phyloP scores from a whole-genome alignment of 176 grass and related monocot genomes.

The Musa acuminata region DNA sequence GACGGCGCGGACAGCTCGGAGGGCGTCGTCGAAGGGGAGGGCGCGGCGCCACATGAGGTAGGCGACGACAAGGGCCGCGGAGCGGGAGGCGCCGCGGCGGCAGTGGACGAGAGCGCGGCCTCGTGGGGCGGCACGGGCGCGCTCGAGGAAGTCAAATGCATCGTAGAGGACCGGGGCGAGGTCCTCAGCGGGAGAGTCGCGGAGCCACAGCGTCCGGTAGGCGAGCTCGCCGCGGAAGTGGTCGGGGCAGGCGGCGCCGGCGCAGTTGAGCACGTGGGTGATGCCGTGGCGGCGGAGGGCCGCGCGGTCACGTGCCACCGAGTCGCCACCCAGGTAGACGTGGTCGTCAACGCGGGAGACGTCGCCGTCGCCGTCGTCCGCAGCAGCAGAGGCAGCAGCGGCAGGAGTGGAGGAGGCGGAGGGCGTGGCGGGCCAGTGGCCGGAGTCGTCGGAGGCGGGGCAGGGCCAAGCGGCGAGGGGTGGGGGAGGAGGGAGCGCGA shows the following conservation, averaged over 20 bases:
- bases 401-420: background rate
- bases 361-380: slow-evolving; percentile 11
- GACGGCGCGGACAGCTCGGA: slow-evolving; percentile 27
- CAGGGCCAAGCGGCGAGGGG: slow-evolving; percentile 29
- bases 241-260: slow-evolving; percentile 31
- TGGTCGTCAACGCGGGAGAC: slow-evolving; percentile 35
- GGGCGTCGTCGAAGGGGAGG: slow-evolving; percentile 32
- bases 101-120: slow-evolving; percentile 46
- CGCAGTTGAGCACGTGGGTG: slow-evolving; percentile 52
- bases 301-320: slow-evolving; percentile 33
- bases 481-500: slow-evolving; percentile 26
- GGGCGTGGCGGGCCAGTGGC: slow-evolving; percentile 1
- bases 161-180: slow-evolving; percentile 40
- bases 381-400: background rate
- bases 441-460: slow-evolving; percentile 33
- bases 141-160: slow-evolving; percentile 45
- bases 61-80: slow-evolving; percentile 34
- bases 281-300: slow-evolving; percentile 37
- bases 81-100: slow-evolving; percentile 34
- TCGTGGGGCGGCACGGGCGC: slow-evolving; percentile 17
- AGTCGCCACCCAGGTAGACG: slow-evolving; percentile 42
- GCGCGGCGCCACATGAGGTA: slow-evolving; percentile 52
- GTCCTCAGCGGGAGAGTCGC: slow-evolving; percentile 44
- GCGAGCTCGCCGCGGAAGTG: slow-evolving; percentile 36
- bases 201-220: slow-evolving; percentile 44